Conservation (phyloP, 768 basidiomycete species). For the Guyanaporus albipodus region DNA sequence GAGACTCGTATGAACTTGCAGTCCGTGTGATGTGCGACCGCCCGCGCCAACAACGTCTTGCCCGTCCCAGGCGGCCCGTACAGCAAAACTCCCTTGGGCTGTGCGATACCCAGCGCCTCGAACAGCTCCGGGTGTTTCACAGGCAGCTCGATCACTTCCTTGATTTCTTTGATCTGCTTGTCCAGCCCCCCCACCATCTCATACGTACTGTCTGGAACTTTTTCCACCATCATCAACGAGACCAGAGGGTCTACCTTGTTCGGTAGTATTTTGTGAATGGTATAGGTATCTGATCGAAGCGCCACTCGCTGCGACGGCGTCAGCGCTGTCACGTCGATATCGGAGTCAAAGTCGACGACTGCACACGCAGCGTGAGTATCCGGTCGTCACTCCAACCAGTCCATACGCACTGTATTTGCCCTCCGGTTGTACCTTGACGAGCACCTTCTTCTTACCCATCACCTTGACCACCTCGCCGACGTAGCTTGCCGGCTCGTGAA, state of each 20-base stretch:
- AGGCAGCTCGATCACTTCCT: conserved; percentile 96
- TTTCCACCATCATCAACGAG: conserved; percentile 99
- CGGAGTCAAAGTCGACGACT: conserved; percentile 93
- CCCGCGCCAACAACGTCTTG: conserved; percentile 91
- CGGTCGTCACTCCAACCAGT: accelerated
- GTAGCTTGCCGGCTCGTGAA: conserved; percentile 95
- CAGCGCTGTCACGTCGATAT: conserved; percentile 76
- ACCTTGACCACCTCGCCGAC: conserved; percentile 98
- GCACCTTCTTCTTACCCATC: conserved; percentile 98
- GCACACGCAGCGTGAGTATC: background rate
- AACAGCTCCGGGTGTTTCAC: conserved; percentile 98
- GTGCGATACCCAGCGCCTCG: conserved; percentile 93
- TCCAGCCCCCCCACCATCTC: conserved; percentile 99
- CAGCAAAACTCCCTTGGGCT: conserved; percentile 92
- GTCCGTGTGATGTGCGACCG: conserved; percentile 96
- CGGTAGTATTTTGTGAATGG: conserved; percentile 93
- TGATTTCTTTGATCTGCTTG: conserved; percentile 98
- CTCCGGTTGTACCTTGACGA: conserved; percentile 98
- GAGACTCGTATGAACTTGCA: conserved; percentile 97
- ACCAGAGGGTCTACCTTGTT: conserved; percentile 99
- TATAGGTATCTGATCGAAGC: conserved; percentile 93
- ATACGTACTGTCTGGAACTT: conserved; percentile 98
- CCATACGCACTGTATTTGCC: conserved; percentile 90
- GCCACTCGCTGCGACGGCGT: conserved; percentile 90
- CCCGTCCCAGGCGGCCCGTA: conserved; percentile 97